Percentiles rank a stretch among this genome's conserved stretches.
Conservation (phyloP, 2,329 filamentous ascomycete genomes). For the Diaporthe citriasiana region DNA sequence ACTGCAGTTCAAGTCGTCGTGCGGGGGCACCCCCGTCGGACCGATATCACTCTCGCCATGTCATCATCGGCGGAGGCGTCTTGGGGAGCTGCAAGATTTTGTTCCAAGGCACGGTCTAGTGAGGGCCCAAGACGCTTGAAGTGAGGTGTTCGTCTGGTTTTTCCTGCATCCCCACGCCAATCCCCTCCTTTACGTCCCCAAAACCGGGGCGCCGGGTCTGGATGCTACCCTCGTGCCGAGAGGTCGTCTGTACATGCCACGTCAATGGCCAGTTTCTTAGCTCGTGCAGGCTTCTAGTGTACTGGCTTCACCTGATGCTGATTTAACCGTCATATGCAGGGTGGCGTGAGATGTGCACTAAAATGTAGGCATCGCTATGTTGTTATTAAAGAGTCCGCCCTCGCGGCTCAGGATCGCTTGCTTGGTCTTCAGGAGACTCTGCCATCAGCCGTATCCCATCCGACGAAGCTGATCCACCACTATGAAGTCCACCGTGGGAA, state of each 20-base stretch:
- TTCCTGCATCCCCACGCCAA: constrained; percentile 12
- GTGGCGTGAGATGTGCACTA: not conserved
- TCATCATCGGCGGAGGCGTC: constrained; percentile 26
- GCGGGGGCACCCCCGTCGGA: constrained; percentile 5
- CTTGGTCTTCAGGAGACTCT: not conserved
- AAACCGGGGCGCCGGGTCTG: constrained; percentile 24
- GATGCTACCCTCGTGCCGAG: constrained; percentile 12
- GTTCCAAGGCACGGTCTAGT: constrained; percentile 13
- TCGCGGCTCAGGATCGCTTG: not conserved
- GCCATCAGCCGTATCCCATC: not conserved
- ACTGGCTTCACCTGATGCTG: constrained; percentile 24
- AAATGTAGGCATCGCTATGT: not conserved
- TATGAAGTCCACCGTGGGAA: constrained; percentile 15
- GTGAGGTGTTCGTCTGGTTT: constrained; percentile 26
- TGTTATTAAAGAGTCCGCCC: not conserved
- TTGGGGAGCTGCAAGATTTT: constrained; percentile 14
- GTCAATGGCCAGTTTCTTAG: constrained; percentile 23
- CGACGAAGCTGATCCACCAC: not conserved
- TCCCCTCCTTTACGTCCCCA: not conserved
- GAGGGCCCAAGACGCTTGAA: constrained; percentile 13
- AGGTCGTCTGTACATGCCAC: not conserved
- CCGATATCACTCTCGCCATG: constrained; percentile 23
- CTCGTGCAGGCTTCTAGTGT: not conserved
- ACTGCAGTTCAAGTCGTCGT: not conserved
- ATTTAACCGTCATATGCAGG: constrained; percentile 14